Percentiles rank a stretch among this genome's conserved stretches.
phyloP scores from a whole-genome alignment of 2,329 filamentous ascomycete species.

The Cladosporium halotolerans region DNA sequence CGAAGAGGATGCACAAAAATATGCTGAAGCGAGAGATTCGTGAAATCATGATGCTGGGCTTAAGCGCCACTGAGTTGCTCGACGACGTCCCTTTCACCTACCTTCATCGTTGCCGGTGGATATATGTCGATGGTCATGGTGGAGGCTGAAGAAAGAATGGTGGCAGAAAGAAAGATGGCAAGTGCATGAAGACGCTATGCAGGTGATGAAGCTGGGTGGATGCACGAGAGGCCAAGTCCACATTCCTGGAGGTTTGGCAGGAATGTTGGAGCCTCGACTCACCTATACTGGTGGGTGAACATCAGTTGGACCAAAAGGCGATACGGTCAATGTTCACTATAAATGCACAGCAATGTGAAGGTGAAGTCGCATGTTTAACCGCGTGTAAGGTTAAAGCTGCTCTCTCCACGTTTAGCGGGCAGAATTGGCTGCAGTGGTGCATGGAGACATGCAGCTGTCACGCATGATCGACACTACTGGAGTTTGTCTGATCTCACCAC shows the following conservation, averaged over 20 bases:
- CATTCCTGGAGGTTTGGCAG: not conserved
- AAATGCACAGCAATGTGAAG: too few species aligned
- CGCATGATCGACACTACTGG: not conserved
- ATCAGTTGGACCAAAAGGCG: too few species aligned
- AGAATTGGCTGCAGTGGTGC: too few species aligned
- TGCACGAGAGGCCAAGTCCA: not conserved
- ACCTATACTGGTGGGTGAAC: too few species aligned
- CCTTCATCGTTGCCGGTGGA: not conserved
- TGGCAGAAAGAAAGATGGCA: not conserved
- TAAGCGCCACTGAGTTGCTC: not conserved
- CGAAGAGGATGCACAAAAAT: not conserved
- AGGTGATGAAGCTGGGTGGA: not conserved
- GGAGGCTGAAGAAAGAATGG: conserved; percentile 7
- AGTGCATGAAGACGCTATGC: conserved; percentile 6
- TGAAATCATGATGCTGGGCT: not conserved
- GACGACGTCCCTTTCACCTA: not conserved
- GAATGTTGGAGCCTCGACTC: too few species aligned
- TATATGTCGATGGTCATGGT: not conserved
- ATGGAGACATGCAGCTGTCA: not conserved
- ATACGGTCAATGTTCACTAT: too few species aligned
- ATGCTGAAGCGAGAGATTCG: not conserved
- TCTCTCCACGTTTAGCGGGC: too few species aligned
- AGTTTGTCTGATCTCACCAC: not conserved
- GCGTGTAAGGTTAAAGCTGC: too few species aligned
- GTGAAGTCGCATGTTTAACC: too few species aligned